These are phyloP conservation scores for Phylloporus sp. DNA, from an alignment of 1,284 basidiomycete species.

Conservation along the genomic window DNA sequence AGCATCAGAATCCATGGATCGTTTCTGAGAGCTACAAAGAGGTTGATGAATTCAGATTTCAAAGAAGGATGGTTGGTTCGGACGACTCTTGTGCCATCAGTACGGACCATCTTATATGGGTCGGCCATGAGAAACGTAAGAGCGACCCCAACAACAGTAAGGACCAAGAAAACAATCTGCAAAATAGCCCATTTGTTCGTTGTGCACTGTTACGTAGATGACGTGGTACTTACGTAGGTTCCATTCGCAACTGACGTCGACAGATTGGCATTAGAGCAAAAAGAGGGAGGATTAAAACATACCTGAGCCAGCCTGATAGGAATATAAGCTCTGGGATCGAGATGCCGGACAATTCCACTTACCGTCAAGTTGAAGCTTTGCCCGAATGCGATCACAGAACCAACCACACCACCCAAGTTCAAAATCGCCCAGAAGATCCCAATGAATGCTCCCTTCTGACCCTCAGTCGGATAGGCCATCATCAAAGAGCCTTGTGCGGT, in stretches of 20 bases:
- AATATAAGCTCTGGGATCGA: neutral
- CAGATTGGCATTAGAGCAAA: neutral
- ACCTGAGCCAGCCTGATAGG: constrained; percentile 25
- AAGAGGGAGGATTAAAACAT: constrained; percentile 1
- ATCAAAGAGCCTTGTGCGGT: constrained; percentile 68
- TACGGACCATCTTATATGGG: neutral
- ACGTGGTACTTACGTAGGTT: neutral
- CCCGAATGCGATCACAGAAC: constrained; percentile 48
- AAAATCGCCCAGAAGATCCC: constrained; percentile 41
- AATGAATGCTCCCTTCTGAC: constrained; percentile 63
- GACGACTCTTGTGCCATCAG: neutral
- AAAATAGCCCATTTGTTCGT: neutral
- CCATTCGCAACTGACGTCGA: neutral
- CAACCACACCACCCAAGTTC: constrained; percentile 68
- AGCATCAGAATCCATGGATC: neutral
- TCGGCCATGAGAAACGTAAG: neutral
- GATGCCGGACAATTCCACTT: neutral
- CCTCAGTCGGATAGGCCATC: constrained; percentile 63
- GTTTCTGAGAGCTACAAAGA: neutral
- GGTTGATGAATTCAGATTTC: neutral
- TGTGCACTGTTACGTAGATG: too few relatives aligned
- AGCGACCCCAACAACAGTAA: neutral
- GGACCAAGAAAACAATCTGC: neutral
- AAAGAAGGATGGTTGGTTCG: neutral
- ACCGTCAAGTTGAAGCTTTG: constrained; percentile 42